phyloP scores from a whole-genome alignment of 1,284 basidiomycete species.

The Cutaneotrichosporon cutaneum region DNA sequence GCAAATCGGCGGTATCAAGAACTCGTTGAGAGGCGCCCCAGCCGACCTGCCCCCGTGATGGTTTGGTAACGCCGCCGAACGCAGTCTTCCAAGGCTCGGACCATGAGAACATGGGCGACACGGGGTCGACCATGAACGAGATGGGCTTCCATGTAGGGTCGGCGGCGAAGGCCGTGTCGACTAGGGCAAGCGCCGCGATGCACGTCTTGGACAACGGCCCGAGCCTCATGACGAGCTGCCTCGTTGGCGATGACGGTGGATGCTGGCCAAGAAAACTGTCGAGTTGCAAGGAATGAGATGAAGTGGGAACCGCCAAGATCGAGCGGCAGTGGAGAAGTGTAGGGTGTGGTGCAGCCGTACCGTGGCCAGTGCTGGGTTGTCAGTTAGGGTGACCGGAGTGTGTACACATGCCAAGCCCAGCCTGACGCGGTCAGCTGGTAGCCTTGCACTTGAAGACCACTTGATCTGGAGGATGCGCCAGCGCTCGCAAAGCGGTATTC shows the following conservation, averaged over 20 bases:
- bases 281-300: background rate
- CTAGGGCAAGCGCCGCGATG: background rate
- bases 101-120: background rate
- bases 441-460: too few species aligned
- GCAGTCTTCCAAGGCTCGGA: background rate
- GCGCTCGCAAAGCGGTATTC: too few species aligned
- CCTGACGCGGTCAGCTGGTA: too few species aligned
- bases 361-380: too few species aligned
- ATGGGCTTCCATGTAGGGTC: background rate
- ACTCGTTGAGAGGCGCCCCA: slow-evolving; percentile 3
- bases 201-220: background rate
- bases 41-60: background rate
- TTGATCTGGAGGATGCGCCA: too few species aligned
- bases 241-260: background rate
- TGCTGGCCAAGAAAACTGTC: background rate
- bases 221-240: background rate
- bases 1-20: background rate
- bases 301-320: background rate
- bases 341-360: too few species aligned
- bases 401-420: too few species aligned
- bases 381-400: too few species aligned
- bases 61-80: background rate
- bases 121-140: background rate
- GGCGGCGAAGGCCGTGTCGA: background rate
- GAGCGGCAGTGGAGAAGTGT: too few species aligned